A percentile compares a stretch with the other conserved stretches of the same genome.
phyloP scores from a whole-genome alignment of 257 asterid species.

The Jacaranda copaia region DNA sequence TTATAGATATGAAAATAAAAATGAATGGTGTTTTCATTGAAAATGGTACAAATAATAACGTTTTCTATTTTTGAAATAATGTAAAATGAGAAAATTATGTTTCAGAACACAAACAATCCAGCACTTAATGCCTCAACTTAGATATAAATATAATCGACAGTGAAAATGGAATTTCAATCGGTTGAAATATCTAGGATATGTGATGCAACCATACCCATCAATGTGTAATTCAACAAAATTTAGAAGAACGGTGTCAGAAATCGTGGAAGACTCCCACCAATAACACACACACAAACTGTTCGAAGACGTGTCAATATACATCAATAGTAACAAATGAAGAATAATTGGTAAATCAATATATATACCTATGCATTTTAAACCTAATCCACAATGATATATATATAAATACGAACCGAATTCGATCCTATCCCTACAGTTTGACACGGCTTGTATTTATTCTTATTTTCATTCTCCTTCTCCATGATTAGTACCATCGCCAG shows the following conservation, averaged over 20 bases:
- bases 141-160: too few species aligned
- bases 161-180: neutral
- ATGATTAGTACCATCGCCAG: slow-evolving; percentile 38
- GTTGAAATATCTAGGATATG: too few species aligned
- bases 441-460: neutral
- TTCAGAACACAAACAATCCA: too few species aligned
- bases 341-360: neutral
- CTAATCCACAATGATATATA: neutral
- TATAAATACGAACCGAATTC: neutral
- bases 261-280: neutral
- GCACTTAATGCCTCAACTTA: too few species aligned
- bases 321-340: slow-evolving; percentile 4
- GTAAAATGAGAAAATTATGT: too few species aligned
- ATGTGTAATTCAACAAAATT: too few species aligned
- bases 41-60: too few species aligned
- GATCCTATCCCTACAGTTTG: neutral
- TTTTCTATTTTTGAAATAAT: too few species aligned
- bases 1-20: too few species aligned
- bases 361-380: neutral
- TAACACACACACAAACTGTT: neutral
- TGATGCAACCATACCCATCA: too few species aligned
- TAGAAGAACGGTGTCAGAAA: neutral
- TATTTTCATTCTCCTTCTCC: slow-evolving; percentile 43
- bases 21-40: too few species aligned
- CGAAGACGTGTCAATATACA: neutral